A percentile compares a stretch with the other conserved stretches of the same genome.
Conservation (phyloP, 345 rosid species). For the Melaleuca alternifolia region DNA sequence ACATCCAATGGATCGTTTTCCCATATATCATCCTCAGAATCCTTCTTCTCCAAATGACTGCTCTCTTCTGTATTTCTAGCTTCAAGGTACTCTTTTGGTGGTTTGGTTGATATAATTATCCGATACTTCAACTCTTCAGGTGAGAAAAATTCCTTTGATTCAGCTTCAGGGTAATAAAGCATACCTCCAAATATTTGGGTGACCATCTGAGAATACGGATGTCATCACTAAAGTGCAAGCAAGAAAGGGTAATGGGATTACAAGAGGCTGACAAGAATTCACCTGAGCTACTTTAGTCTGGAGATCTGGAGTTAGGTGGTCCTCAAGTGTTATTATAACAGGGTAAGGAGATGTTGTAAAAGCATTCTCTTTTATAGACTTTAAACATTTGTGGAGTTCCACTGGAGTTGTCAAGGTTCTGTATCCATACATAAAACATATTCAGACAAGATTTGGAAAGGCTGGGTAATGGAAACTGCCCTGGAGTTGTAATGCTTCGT, state of each 20-base stretch:
- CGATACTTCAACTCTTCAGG: conserved; percentile 55
- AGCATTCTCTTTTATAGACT: conserved; percentile 65
- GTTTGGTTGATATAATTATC: conserved; percentile 86
- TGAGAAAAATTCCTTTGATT: conserved; percentile 75
- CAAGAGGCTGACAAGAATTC: background rate
- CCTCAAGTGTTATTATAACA: conserved; percentile 89
- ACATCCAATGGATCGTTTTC: conserved; percentile 38
- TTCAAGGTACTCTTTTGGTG: conserved; percentile 79
- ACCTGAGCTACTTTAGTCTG: conserved; percentile 90
- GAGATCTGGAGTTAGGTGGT: conserved; percentile 79
- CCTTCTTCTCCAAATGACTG: conserved; percentile 33
- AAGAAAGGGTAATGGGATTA: background rate
- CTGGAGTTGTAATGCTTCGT: background rate
- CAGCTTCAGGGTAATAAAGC: conserved; percentile 68
- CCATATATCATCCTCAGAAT: conserved; percentile 35
- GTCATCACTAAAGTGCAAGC: background rate
- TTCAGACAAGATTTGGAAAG: background rate
- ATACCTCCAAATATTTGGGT: conserved; percentile 66
- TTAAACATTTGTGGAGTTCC: conserved; percentile 55
- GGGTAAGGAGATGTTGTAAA: conserved; percentile 77
- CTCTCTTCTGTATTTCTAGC: conserved; percentile 28
- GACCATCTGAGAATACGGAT: conserved; percentile 51
- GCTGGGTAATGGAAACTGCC: background rate
- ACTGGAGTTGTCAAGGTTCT: conserved; percentile 85
- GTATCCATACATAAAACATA: conserved; percentile 10